phyloP scores from a whole-genome alignment of 1,284 basidiomycete species.

The Irpex rosettiformis region DNA sequence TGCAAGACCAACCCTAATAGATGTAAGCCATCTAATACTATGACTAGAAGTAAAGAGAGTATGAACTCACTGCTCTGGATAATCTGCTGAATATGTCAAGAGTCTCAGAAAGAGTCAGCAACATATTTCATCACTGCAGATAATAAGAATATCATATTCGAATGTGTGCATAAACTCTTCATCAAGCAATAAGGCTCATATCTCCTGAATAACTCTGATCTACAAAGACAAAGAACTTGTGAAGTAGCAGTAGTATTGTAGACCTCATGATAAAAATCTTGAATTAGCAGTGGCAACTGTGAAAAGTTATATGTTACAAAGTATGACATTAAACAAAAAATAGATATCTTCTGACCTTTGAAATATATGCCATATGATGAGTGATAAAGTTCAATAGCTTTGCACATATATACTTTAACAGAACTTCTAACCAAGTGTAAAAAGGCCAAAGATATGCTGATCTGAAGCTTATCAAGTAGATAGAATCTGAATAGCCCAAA shows the following conservation, averaged over 20 bases:
- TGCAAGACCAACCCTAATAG: conserved; percentile 11
- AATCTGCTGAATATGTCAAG: conserved; percentile 29
- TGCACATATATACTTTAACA: conserved; percentile 23
- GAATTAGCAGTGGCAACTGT: conserved; percentile 8
- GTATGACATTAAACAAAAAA: not conserved
- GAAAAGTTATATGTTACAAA: not conserved
- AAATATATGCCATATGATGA: conserved; percentile 29
- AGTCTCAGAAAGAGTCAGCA: conserved; percentile 19
- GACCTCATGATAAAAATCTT: conserved; percentile 3
- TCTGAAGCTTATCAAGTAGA: conserved; percentile 20
- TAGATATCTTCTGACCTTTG: conserved; percentile 26
- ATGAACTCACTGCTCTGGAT: conserved; percentile 25
- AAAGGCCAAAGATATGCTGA: conserved; percentile 13
- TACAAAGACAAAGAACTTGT: conserved; percentile 19
- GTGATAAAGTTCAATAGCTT: conserved; percentile 14
- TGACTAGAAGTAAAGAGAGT: not conserved
- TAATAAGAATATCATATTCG: conserved; percentile 26
- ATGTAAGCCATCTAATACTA: not conserved
- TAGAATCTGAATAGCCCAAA: conserved; percentile 20
- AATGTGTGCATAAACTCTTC: conserved; percentile 24
- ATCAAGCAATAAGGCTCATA: conserved; percentile 24
- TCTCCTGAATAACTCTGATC: conserved; percentile 25
- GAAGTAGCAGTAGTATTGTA: conserved; percentile 2
- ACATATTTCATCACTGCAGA: conserved; percentile 17
- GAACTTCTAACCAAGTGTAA: conserved; percentile 17